Base-by-base conservation (phyloP, 2,329 filamentous ascomycete genomes). In the Mycogone perniciosa region DNA sequence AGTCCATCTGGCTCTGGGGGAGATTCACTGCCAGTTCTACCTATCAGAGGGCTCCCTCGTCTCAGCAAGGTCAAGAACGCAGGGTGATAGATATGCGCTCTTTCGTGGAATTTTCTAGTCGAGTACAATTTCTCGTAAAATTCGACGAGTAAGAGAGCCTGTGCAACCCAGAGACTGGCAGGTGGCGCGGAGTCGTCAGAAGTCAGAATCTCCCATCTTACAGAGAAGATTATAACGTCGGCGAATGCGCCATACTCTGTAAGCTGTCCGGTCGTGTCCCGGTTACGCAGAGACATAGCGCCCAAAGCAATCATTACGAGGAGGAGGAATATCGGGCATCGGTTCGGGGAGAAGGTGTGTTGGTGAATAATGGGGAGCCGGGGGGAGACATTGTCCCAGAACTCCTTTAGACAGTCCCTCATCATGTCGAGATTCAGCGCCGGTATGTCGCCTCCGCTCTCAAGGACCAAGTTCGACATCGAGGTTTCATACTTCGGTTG, bases 71-170 rank as follows among this genome's bases (percentile, higher is more conserved):
- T 95, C 48, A 96, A 73, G 0, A 89, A 92, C 1, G 88, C 89
- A 4, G 88, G 85, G 62, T 96, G 90, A 61, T 95, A 91, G 35
- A 95, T 93, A 60, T 96, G 89, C 0, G 89, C 88, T 57, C 90
- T 78, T 66, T 96, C 91, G 67, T 96, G 90, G 29, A 96, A 74
- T 11, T 81, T 79, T 39, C 89, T 79, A 1, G 88, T 90, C 2
- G 88, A 89, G 65, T 88, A 93, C 79, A 95, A 86, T 75, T 95
- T 96, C 70, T 96, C 90, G 60, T 92, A 95, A 4, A 91, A 81
- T 64, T 96, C 91, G 2, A 96, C 73, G 4, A 96, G 74, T 2
- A 96, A 70, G 41, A 95, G 71, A 0, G 89, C 84, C 64, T 96
- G 90, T 56, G 93, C 92, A 1, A 93, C 84, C 88, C 89, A 95